These are phyloP conservation scores for Pythium vanterpoolii DNA, from an alignment of 352 stramenopile species.

Conservation along the genomic window DNA sequence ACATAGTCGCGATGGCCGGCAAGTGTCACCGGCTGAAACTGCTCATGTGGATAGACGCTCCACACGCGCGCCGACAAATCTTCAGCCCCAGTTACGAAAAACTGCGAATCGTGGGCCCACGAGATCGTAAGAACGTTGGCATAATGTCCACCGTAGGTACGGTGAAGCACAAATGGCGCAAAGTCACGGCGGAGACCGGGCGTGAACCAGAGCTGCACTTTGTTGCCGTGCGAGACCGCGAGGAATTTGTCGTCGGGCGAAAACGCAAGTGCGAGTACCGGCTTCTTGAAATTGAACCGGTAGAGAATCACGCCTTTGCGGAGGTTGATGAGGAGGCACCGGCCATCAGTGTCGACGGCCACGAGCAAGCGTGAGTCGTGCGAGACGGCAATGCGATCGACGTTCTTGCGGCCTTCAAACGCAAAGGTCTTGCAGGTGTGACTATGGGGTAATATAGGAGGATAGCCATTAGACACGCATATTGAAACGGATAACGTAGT, in stretches of 20 bases:
- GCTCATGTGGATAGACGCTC: slow-evolving; percentile 61
- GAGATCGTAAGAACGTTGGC: slow-evolving; percentile 84
- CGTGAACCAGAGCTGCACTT: slow-evolving; percentile 91
- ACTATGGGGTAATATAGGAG: slow-evolving; percentile 23
- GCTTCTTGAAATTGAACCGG: slow-evolving; percentile 94
- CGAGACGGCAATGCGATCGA: slow-evolving; percentile 83
- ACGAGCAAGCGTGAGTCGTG: slow-evolving; percentile 88
- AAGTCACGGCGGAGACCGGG: slow-evolving; percentile 87
- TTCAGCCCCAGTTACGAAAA: slow-evolving; percentile 87
- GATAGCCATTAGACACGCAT: slow-evolving; percentile 4
- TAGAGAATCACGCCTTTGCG: slow-evolving; percentile 88
- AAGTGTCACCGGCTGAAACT: slow-evolving; percentile 85
- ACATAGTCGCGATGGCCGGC: slow-evolving; percentile 87
- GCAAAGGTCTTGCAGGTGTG: slow-evolving; percentile 88
- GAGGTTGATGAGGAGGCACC: slow-evolving; percentile 89
- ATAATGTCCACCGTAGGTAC: slow-evolving; percentile 87
- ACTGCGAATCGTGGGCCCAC: slow-evolving; percentile 87
- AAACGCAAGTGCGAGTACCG: slow-evolving; percentile 83
- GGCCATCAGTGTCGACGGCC: slow-evolving; percentile 88
- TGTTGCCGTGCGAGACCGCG: slow-evolving; percentile 87
- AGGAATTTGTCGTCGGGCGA: slow-evolving; percentile 88
- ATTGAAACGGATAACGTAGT: slow-evolving; percentile 5
- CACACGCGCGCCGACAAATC: slow-evolving; percentile 89
- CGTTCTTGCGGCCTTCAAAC: slow-evolving; percentile 91
- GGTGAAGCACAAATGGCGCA: slow-evolving; percentile 87